Percentiles rank a stretch among this genome's conserved stretches.
phyloP scores from a whole-genome alignment of 2,329 filamentous ascomycete species.

The Sarocladium strictum region DNA sequence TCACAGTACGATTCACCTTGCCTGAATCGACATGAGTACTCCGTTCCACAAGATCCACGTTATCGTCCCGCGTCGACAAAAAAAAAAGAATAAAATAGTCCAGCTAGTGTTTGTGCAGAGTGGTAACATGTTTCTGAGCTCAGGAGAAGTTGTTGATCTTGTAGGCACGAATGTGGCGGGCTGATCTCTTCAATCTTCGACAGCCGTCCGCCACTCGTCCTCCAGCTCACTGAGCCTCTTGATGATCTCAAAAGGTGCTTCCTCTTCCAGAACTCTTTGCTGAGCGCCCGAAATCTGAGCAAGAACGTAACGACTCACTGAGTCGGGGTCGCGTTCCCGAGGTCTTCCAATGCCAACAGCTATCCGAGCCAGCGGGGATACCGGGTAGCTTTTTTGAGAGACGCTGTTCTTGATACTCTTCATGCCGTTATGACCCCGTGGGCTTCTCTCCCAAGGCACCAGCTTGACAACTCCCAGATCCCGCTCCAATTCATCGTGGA shows the following conservation, averaged over 20 bases:
- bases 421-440: conserved; percentile 69
- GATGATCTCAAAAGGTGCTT: conserved; percentile 46
- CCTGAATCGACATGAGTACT: too few relatives aligned
- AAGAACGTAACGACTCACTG: conserved; percentile 75
- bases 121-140: too few relatives aligned
- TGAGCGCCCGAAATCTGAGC: conserved; percentile 54
- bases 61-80: too few relatives aligned
- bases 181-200: not conserved
- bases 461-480: conserved; percentile 62
- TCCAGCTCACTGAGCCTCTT: conserved; percentile 42
- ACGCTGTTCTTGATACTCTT: conserved; percentile 57
- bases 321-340: conserved; percentile 54
- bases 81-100: too few relatives aligned
- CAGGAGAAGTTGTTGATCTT: too few relatives aligned
- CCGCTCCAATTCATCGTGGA: conserved; percentile 86
- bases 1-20: too few relatives aligned
- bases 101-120: too few relatives aligned
- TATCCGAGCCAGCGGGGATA: conserved; percentile 50
- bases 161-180: too few relatives aligned
- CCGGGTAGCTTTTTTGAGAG: conserved; percentile 31
- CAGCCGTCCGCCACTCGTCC: conserved; percentile 26
- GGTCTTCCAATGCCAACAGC: conserved; percentile 87
- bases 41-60: too few relatives aligned
- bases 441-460: conserved; percentile 56
- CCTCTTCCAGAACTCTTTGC: conserved; percentile 41